Evolutionary conservation across 2,329 filamentous ascomycete species (phyloP).

Genomic region (Neodidymelliopsis sp.): DNA sequence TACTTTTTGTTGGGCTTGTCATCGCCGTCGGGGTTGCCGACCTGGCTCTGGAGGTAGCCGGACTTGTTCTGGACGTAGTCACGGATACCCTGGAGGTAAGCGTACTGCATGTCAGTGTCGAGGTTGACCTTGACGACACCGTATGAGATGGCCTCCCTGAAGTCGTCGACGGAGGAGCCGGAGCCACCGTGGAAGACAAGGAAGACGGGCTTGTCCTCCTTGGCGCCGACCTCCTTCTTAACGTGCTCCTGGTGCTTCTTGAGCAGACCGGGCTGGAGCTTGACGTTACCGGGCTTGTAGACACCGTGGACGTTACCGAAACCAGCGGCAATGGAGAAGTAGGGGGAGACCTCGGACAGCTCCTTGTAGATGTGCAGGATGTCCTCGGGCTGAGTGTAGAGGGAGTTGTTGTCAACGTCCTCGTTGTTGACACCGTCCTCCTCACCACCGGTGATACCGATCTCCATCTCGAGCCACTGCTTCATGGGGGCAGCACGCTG

Average conservation of each 20-base stretch:
- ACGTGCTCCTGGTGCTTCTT: constrained; percentile 95
- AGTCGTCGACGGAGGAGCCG: constrained; percentile 90
- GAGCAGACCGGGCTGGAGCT: constrained; percentile 93
- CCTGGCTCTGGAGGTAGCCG: constrained; percentile 84
- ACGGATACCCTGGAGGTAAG: constrained; percentile 89
- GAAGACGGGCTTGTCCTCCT: constrained; percentile 91
- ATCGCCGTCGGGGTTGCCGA: constrained; percentile 93
- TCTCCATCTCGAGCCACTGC: constrained; percentile 99
- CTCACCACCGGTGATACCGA: constrained; percentile 85
- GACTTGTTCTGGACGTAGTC: constrained; percentile 92
- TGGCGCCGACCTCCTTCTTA: constrained; percentile 75
- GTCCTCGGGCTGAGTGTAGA: constrained; percentile 79
- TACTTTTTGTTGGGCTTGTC: constrained; percentile 99
- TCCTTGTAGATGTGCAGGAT: constrained; percentile 52
- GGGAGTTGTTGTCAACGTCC: constrained; percentile 90
- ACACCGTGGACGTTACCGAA: constrained; percentile 99
- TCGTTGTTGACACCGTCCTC: constrained; percentile 99
- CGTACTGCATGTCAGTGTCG: constrained; percentile 92
- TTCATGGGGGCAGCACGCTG: constrained; percentile 93
- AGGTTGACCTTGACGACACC: constrained; percentile 99
- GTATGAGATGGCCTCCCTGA: constrained; percentile 64
- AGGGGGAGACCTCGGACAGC: constrained; percentile 82
- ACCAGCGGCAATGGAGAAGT: constrained; percentile 84
- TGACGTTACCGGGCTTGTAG: constrained; percentile 98
- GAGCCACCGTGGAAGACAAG: constrained; percentile 99